Base-by-base conservation (phyloP, 2,329 filamentous ascomycete species). In the Alternaria consortialis region DNA sequence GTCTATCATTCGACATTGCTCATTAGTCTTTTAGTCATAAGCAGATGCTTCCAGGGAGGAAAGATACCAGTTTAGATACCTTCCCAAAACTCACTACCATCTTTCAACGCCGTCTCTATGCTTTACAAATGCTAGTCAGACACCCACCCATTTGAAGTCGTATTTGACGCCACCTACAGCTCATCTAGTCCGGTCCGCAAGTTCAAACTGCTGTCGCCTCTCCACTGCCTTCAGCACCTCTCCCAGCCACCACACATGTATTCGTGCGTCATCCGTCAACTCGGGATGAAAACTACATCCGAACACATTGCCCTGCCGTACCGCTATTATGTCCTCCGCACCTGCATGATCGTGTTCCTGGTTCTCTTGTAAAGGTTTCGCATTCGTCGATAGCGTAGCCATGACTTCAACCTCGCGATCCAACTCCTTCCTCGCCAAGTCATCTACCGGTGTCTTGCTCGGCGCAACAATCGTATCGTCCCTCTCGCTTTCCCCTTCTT, bases 201-300 rank as follows among this genome's bases (percentile, higher is more conserved):
- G 58, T 54, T 77, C 71, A 60, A 76, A 77, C 44, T 73, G 60
- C 64, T 71, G 66, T 58, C 75, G 69, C 50, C 68, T 65, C 58
- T 76, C 65, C 7, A 74, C 66, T 3, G 77, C 75, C 58, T 72
- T 72, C 47, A 77, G 25, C 2, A 93, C 91, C 79, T 94, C 87
- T 69, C 85, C 82, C 75, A 99, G 74, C 95, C 95, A 99, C 95
- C 95, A 98, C 5, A 87, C 85, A 79, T 99, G 95, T 73, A 98
- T 96, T 57, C 95, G 86, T 58, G 89, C 83, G 80, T 99, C 95
- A 7, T 88, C 87, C 0, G 94, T 98, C 77, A 99, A 79, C 79
- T 99, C 95, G 0, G 95, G 95, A 72, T 98, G 95, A 75, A 98
- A 99, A 73, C 94, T 97, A 3, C 91, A 97, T 4, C 93, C 95